These are phyloP conservation scores for Cutaneotrichosporon cavernicola DNA, from an alignment of 1,284 basidiomycete species.

Conservation along the genomic window DNA sequence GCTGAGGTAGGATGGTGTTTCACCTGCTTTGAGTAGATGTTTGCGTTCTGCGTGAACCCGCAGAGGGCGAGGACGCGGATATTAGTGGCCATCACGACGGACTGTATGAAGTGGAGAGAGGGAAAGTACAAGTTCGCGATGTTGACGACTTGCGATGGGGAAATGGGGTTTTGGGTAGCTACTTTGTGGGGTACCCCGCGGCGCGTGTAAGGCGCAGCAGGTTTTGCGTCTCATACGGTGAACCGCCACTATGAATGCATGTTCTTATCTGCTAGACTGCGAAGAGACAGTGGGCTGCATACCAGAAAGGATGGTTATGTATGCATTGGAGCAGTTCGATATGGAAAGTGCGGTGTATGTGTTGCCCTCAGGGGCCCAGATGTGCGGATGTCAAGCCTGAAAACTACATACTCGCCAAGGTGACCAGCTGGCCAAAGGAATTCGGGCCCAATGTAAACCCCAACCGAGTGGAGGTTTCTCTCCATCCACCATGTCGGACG, in stretches of 20 bases:
- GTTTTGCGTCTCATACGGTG: background rate
- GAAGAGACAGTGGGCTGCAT: background rate
- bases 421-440: background rate
- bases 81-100: conserved; percentile 11
- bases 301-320: background rate
- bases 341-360: too few species aligned
- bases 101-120: background rate
- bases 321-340: too few species aligned
- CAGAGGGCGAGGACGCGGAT: conserved; percentile 42
- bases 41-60: conserved; percentile 78
- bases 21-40: conserved; percentile 76
- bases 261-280: background rate
- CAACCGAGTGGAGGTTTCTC: background rate
- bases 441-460: background rate
- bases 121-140: background rate
- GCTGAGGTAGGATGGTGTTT: conserved; percentile 33
- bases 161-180: background rate
- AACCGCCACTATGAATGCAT: background rate
- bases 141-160: background rate
- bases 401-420: background rate
- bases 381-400: background rate
- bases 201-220: background rate
- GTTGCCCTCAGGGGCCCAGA: too few species aligned
- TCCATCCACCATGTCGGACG: background rate
- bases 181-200: background rate